These are phyloP conservation scores for Capsicum pubescens DNA, from an alignment of 257 asterid genomes.

Conservation along the genomic window DNA sequence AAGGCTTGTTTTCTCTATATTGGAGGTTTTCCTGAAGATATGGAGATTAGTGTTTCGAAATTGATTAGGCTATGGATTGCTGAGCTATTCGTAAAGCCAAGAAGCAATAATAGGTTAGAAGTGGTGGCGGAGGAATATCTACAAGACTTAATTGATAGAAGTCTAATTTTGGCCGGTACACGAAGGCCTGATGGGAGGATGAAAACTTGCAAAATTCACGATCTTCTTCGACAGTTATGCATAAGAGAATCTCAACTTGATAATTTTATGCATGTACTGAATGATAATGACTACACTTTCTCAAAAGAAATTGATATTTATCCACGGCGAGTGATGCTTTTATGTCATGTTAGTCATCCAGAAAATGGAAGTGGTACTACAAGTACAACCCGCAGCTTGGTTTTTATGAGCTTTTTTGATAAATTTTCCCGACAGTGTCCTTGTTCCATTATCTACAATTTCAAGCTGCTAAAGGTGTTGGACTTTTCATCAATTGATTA, in stretches of 20 bases:
- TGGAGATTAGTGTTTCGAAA: background rate
- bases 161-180: constrained; percentile 11
- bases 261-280: background rate
- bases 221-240: constrained; percentile 25
- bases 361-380: background rate
- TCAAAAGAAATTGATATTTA: background rate
- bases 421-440: background rate
- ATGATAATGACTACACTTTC: no score
- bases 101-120: background rate
- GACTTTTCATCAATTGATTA: background rate
- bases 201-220: constrained; percentile 28
- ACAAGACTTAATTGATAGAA: constrained; percentile 29
- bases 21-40: constrained; percentile 26
- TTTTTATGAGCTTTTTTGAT: background rate
- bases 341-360: fast-evolving
- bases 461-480: background rate
- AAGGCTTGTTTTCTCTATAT: constrained; percentile 33
- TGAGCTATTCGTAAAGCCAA: constrained; percentile 25
- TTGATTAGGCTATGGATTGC: constrained; percentile 29
- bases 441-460: background rate
- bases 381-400: background rate
- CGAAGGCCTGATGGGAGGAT: background rate
- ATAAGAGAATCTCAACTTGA: background rate
- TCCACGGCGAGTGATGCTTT: background rate
- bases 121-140: constrained; percentile 19